Base-by-base conservation (phyloP, 352 stramenopile genomes). In the Plasmopara viticola region DNA sequence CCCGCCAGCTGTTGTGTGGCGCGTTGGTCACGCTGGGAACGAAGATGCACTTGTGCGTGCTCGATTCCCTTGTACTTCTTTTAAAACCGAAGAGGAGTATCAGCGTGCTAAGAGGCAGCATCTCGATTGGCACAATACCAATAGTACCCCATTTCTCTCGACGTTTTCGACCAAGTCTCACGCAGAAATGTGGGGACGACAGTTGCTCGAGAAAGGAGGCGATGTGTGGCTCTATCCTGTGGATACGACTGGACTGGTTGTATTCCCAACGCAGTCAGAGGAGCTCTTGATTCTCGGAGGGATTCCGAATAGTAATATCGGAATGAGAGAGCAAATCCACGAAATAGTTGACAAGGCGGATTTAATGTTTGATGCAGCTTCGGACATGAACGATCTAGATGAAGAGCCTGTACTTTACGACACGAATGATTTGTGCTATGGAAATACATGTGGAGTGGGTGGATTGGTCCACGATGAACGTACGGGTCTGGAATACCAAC, bases 251-350 rank as follows among this genome's bases (percentile, higher is more conserved):
- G 43, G 43, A 38, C 43, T 48, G 20, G 9, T 33, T 9, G 20
- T 48, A 25, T 48, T 48, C 5, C 43, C 43, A 5, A 48, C 43
- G 18, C 3, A 35, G 12, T 34, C 43, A 1, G 43, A 33, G 9
- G 43, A 48, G 13, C 28, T 48, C 13, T 48, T 48, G 43, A 48
- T 48, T 9, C 38, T 48, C 8, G 43, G 43, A 34, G 43, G 30
- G 18, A 37, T 48, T 38, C 43, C 43, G 6, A 48, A 38, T 25
- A 48, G 8, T 25, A 48, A 48, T 25, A 48, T 48, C 9, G 43
- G 43, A 4, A 25, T 37, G 28, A 25, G n/a, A 48, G 43, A 48
- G 14, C 25, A 48, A 37, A 33, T 48, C 14, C 43, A 9, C 6
- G 6, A 35, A 45, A 10, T 45, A 14, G 4, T 28, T 6, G 28